Percentiles rank a stretch among this genome's conserved stretches.
Conservation (phyloP, 495 filamentous ascomycete genomes). For the Penicillium nucicola region DNA sequence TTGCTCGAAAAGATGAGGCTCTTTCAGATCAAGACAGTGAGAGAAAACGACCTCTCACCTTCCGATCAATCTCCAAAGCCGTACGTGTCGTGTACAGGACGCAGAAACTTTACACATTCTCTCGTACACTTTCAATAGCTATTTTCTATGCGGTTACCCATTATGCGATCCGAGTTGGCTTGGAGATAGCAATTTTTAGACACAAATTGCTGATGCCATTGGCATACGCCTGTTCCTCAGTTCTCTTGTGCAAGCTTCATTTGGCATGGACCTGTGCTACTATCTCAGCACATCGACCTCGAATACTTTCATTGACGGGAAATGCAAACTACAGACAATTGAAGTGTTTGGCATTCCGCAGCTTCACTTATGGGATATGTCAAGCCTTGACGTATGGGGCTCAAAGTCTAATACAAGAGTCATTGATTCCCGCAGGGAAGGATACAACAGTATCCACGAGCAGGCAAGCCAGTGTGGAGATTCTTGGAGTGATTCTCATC, state of each 20-base stretch:
- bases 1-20: not conserved
- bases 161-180: not conserved
- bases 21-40: not conserved
- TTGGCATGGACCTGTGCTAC: not conserved
- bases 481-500: not conserved
- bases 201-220: not conserved
- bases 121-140: not conserved
- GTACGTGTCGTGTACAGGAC: not conserved
- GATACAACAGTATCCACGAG: not conserved
- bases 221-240: not conserved
- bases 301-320: not conserved
- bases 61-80: not conserved
- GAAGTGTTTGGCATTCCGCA: not conserved
- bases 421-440: not conserved
- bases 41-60: not conserved
- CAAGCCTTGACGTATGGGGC: not conserved
- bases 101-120: not conserved
- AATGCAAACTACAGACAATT: not conserved
- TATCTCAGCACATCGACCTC: not conserved
- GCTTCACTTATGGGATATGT: not conserved
- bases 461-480: not conserved
- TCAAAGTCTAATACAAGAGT: not conserved
- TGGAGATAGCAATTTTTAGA: not conserved
- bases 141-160: not conserved
- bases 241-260: not conserved